phyloP scores from a whole-genome alignment of 2,329 filamentous ascomycete species.

The Epichloe gansuensis region DNA sequence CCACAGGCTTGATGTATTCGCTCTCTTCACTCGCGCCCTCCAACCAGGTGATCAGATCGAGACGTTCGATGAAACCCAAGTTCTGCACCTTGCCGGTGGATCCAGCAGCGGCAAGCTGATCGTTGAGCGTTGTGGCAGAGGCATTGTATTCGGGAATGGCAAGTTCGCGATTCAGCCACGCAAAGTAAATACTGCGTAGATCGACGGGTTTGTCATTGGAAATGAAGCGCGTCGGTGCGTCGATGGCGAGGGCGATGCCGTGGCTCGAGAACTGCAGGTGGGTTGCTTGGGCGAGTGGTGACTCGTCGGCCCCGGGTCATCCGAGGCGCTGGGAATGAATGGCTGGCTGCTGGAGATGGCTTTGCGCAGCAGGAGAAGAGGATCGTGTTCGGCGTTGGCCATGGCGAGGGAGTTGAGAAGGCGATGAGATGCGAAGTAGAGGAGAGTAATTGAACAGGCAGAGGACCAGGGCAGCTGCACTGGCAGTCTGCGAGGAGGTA shows the following conservation, averaged over 20 bases:
- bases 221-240: slow-evolving; percentile 71
- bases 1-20: slow-evolving; percentile 81
- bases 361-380: slow-evolving; percentile 72
- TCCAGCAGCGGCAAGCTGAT: slow-evolving; percentile 53
- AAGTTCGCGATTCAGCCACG: slow-evolving; percentile 86
- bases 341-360: slow-evolving; percentile 60
- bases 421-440: neutral
- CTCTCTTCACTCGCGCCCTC: slow-evolving; percentile 82
- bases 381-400: slow-evolving; percentile 55
- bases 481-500: no score
- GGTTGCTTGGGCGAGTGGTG: slow-evolving; percentile 61
- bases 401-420: slow-evolving; percentile 32
- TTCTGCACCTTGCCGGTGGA: slow-evolving; percentile 65
- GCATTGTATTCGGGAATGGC: slow-evolving; percentile 86
- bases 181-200: slow-evolving; percentile 89
- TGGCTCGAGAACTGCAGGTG: slow-evolving; percentile 61
- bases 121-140: slow-evolving; percentile 67
- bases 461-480: no score
- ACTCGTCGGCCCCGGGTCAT: slow-evolving; percentile 49
- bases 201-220: slow-evolving; percentile 67
- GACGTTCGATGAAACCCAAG: slow-evolving; percentile 77
- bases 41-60: slow-evolving; percentile 88
- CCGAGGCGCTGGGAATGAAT: slow-evolving; percentile 62
- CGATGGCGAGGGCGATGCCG: slow-evolving; percentile 54
- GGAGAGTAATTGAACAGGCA: no score